phyloP scores from a whole-genome alignment of 2,329 filamentous ascomycete species.

The Pleurostoma richardsiae region DNA sequence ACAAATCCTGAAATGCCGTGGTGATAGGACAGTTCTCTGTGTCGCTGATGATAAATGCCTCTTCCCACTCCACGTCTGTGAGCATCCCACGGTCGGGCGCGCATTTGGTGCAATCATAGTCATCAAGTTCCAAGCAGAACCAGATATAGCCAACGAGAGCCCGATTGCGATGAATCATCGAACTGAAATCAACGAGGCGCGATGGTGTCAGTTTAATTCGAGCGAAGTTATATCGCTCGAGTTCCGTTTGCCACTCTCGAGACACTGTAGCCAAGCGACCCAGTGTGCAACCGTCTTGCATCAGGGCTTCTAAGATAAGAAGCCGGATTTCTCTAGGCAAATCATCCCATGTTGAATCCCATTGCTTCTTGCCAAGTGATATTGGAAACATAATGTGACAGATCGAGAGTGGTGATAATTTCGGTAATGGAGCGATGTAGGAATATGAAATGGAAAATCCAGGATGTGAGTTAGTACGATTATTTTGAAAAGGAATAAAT shows the following conservation, averaged over 20 bases:
- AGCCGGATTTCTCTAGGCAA: conserved; percentile 17
- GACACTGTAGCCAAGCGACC: conserved; percentile 20
- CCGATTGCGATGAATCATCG: conserved; percentile 20
- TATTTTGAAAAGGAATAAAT: conserved; percentile 1
- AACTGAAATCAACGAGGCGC: conserved; percentile 18
- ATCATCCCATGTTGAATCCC: conserved; percentile 9
- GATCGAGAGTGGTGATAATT: conserved; percentile 3
- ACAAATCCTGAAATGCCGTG: conserved; percentile 13
- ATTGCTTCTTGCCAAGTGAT: conserved; percentile 6
- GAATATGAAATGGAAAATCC: conserved; percentile 1
- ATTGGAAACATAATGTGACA: conserved; percentile 9
- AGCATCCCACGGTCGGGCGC: conserved; percentile 1
- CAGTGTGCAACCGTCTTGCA: conserved; percentile 14
- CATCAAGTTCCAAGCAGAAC: conserved; percentile 22
- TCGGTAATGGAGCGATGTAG: conserved; percentile 5
- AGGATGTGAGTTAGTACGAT: background rate
- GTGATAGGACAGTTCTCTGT: conserved; percentile 11
- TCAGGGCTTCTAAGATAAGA: conserved; percentile 14
- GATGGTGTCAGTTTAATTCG: conserved; percentile 21
- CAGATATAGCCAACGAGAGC: conserved; percentile 19
- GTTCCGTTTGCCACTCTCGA: conserved; percentile 20
- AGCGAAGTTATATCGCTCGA: conserved; percentile 22
- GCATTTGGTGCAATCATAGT: conserved; percentile 19
- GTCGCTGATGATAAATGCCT: conserved; percentile 7
- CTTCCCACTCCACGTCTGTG: background rate